These are phyloP conservation scores for Tricholoma saponaceum DNA, from an alignment of 768 basidiomycete genomes.

Conservation along the genomic window DNA sequence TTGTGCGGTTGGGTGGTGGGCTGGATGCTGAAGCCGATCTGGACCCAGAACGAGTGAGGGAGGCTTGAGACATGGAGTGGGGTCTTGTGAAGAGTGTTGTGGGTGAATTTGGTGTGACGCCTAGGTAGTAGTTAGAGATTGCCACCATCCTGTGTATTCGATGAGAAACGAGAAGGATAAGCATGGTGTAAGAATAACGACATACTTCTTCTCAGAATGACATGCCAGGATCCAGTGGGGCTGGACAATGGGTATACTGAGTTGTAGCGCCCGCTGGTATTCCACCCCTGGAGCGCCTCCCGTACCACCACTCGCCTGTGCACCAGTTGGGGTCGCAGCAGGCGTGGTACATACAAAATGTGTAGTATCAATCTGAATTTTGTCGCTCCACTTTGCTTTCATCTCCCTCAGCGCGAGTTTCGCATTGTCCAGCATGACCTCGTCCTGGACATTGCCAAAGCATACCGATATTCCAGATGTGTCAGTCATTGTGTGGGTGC, in stretches of 20 bases:
- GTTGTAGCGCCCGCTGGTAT: conserved; percentile 91
- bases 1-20: conserved; percentile 28
- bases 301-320: conserved; percentile 48
- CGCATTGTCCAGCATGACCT: conserved; percentile 70
- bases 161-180: not conserved
- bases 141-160: conserved; percentile 68
- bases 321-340: conserved; percentile 58
- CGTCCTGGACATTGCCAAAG: conserved; percentile 86
- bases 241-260: conserved; percentile 92
- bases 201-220: conserved; percentile 77
- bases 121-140: conserved; percentile 80
- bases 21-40: conserved; percentile 32
- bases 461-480: conserved; percentile 94
- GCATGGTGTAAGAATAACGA: conserved; percentile 1
- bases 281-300: conserved; percentile 71
- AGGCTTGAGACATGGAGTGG: conserved; percentile 75
- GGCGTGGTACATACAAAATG: conserved; percentile 97
- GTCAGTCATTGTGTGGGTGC: conserved; percentile 92
- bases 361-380: conserved; percentile 96
- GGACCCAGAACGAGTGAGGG: conserved; percentile 43
- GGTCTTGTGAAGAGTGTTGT: conserved; percentile 47
- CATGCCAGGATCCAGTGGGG: conserved; percentile 96
- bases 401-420: conserved; percentile 80
- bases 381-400: conserved; percentile 87
- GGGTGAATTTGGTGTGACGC: conserved; percentile 50